Evolutionary conservation across 2,329 filamentous ascomycete genomes (phyloP).

Genomic region (Paramyrothecium roridum): DNA sequence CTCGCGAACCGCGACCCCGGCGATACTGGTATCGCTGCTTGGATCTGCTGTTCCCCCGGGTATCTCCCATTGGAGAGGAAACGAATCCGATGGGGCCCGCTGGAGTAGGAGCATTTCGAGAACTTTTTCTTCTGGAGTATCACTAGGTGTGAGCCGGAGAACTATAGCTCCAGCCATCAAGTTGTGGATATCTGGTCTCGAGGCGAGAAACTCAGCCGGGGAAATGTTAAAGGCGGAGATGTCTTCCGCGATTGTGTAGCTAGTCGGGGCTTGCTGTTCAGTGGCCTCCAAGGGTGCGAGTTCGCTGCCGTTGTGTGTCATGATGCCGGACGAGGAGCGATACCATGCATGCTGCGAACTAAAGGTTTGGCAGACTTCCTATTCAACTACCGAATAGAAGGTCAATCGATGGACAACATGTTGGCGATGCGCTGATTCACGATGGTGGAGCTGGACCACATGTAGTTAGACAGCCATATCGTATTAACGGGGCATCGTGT

Average conservation of each 20-base stretch:
- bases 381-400: too few species aligned
- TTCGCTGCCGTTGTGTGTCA: too few species aligned
- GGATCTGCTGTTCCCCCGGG: slow-evolving; percentile 1
- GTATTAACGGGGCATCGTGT: too few species aligned
- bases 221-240: neutral
- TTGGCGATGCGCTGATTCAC: too few species aligned
- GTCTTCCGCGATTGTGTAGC: neutral
- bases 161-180: neutral
- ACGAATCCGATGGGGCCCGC: neutral
- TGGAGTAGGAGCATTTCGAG: neutral
- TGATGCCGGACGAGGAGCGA: too few species aligned
- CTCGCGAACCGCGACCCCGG: neutral
- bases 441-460: too few species aligned
- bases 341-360: too few species aligned
- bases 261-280: neutral
- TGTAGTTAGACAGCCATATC: too few species aligned
- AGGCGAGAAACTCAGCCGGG: slow-evolving; percentile 1
- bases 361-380: too few species aligned
- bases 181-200: neutral
- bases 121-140: neutral
- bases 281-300: neutral
- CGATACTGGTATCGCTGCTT: neutral
- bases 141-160: neutral
- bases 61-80: slow-evolving; percentile 1
- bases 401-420: too few species aligned